A percentile compares a stretch with the other conserved stretches of the same genome.
Evolutionary conservation across 345 rosid genomes (phyloP).

Genomic region (Hypericum androsaemum): DNA sequence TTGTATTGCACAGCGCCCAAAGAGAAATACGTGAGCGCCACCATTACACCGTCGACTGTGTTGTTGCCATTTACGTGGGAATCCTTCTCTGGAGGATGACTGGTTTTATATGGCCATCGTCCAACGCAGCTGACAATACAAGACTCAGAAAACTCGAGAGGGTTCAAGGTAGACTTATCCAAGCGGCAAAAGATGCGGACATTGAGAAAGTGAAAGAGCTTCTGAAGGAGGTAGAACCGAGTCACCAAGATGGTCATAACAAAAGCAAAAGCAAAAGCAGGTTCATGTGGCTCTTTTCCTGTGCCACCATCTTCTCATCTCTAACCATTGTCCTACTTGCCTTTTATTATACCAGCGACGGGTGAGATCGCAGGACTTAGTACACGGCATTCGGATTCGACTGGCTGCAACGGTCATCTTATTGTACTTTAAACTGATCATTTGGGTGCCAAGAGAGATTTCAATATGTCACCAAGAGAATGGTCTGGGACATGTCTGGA

Average conservation of each 20-base stretch:
- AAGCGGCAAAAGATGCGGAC: conserved; percentile 84
- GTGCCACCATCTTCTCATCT: conserved; percentile 41
- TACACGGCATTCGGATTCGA: no score
- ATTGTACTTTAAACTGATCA: no score
- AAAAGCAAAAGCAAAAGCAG: conserved; percentile 29
- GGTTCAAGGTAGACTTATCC: conserved; percentile 55
- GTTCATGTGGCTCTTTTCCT: conserved; percentile 58
- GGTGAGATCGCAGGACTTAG: conserved; percentile 21
- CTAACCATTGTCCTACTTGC: conserved; percentile 56
- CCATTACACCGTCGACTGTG: conserved; percentile 81
- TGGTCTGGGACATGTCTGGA: no score
- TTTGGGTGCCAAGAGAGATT: no score
- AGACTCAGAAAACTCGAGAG: conserved; percentile 47
- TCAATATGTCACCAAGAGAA: no score
- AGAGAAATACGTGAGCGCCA: conserved; percentile 83
- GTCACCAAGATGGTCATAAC: conserved; percentile 28
- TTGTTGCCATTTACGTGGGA: conserved; percentile 82
- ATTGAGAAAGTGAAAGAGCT: conserved; percentile 77
- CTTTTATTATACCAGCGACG: conserved; percentile 72
- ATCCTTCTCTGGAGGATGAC: conserved; percentile 93
- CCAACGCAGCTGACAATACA: conserved; percentile 20
- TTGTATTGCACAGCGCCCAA: conserved; percentile 75
- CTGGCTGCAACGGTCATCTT: no score
- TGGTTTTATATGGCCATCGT: conserved; percentile 62
- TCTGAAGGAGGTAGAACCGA: conserved; percentile 55